A percentile compares a stretch with the other conserved stretches of the same genome.
These are phyloP conservation scores for Flaveria linearis DNA, from an alignment of 129 eudicot genomes.

Conservation along the genomic window DNA sequence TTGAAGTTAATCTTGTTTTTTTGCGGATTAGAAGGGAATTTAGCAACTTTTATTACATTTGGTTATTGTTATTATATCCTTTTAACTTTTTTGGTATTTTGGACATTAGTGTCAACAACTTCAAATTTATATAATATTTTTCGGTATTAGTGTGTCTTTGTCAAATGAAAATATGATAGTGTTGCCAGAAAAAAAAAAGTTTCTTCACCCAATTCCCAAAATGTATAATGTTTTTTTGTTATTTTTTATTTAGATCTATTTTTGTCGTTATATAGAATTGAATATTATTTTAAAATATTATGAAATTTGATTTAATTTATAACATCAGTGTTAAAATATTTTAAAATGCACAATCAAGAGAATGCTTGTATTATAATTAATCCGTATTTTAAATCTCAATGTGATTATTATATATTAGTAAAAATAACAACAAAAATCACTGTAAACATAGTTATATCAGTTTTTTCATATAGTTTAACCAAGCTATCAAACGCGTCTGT, in stretches of 20 bases:
- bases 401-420: not conserved
- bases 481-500: too few relatives aligned
- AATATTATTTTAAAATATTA: not conserved
- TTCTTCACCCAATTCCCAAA: not conserved
- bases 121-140: not conserved
- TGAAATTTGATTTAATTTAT: not conserved
- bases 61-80: not conserved
- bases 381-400: too few relatives aligned
- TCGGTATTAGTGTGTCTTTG: not conserved
- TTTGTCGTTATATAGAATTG: not conserved
- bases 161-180: not conserved
- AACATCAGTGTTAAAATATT: not conserved
- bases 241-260: not conserved
- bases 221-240: not conserved
- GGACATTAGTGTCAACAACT: not conserved
- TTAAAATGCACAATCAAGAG: too few relatives aligned
- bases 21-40: conserved; percentile 13
- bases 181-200: not conserved
- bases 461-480: too few relatives aligned
- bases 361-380: too few relatives aligned
- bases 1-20: conserved; percentile 27
- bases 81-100: not conserved
- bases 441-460: not conserved
- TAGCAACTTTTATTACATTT: not conserved
- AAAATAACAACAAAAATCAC: not conserved